These are phyloP conservation scores for Cyberlindnera samutprakarnensis DNA, from an alignment of 805 yeast genomes.

Conservation along the genomic window DNA sequence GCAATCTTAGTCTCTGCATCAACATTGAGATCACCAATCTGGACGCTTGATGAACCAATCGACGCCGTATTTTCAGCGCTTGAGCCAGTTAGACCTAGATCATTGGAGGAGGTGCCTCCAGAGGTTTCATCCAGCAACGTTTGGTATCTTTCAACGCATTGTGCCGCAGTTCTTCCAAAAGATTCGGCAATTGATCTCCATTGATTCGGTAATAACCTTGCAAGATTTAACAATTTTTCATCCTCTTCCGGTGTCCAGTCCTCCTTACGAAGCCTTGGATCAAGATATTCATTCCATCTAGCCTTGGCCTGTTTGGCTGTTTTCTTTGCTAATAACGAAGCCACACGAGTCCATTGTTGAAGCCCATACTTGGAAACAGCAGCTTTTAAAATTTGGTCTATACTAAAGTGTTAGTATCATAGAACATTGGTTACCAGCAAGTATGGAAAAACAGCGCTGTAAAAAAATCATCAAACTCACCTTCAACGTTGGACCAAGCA, in stretches of 20 bases:
- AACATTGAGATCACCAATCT: constrained; percentile 55
- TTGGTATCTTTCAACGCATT: constrained; percentile 82
- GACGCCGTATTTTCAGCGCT: constrained; percentile 40
- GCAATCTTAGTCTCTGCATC: constrained; percentile 77
- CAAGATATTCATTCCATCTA: constrained; percentile 85
- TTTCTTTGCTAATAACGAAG: constrained; percentile 77
- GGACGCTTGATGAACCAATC: constrained; percentile 27
- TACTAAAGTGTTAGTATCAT: not conserved
- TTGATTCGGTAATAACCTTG: constrained; percentile 76
- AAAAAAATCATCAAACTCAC: too few relatives aligned
- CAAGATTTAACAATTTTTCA: constrained; percentile 55
- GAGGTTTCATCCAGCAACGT: constrained; percentile 45
- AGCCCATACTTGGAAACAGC: constrained; percentile 91
- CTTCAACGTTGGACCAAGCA: constrained; percentile 79
- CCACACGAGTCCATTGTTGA: constrained; percentile 91
- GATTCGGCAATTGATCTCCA: constrained; percentile 88
- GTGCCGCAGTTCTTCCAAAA: constrained; percentile 79
- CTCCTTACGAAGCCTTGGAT: constrained; percentile 56
- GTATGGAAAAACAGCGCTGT: too few relatives aligned
- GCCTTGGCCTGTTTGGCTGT: constrained; percentile 90
- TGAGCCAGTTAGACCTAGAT: constrained; percentile 39
- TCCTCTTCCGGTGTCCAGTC: constrained; percentile 80
- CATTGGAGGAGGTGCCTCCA: constrained; percentile 18
- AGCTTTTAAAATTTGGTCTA: constrained; percentile 54
- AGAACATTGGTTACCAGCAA: too few relatives aligned